phyloP scores from a whole-genome alignment of 1,284 basidiomycete genomes.

The Xerocomus nothofagi region DNA sequence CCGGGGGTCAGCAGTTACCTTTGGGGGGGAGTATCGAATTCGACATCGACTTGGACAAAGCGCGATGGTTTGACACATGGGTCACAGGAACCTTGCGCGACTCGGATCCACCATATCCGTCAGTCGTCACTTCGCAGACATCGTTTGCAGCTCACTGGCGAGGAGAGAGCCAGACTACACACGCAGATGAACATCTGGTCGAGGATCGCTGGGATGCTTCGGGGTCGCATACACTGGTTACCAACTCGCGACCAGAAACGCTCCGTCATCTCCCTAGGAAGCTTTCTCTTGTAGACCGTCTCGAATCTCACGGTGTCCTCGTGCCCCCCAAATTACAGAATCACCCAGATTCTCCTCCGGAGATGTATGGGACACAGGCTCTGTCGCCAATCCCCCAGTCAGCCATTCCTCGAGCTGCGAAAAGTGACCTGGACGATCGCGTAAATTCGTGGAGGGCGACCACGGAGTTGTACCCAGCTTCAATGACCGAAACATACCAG shows the following conservation, averaged over 20 bases:
- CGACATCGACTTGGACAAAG: slow-evolving; percentile 69
- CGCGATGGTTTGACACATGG: slow-evolving; percentile 75
- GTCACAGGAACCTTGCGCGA: slow-evolving; percentile 43
- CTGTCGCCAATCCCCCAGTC: slow-evolving; percentile 65
- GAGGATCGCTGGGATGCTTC: slow-evolving; percentile 37
- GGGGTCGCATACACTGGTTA: slow-evolving; percentile 29
- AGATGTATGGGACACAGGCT: slow-evolving; percentile 35
- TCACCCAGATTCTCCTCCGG: slow-evolving; percentile 25
- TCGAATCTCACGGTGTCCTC: slow-evolving; percentile 45
- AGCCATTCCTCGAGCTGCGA: slow-evolving; percentile 53
- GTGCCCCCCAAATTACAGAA: slow-evolving; percentile 34
- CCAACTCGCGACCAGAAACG: slow-evolving; percentile 21
- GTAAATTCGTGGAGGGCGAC: slow-evolving; percentile 67
- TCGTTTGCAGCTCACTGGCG: slow-evolving; percentile 43
- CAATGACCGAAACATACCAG: slow-evolving; percentile 41
- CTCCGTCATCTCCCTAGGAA: slow-evolving; percentile 59
- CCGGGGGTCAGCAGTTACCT: slow-evolving; percentile 45
- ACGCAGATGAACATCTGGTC: slow-evolving; percentile 46
- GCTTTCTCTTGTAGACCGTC: slow-evolving; percentile 65
- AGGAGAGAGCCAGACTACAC: slow-evolving; percentile 53
- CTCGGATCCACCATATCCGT: slow-evolving; percentile 27
- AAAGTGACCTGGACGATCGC: slow-evolving; percentile 50
- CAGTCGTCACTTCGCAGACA: slow-evolving; percentile 41
- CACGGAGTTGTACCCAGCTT: slow-evolving; percentile 49
- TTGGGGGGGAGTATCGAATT: slow-evolving; percentile 75